Evolutionary conservation across 441 rosid genomes (phyloP).

Genomic region (Pelargonium cotyledonis): DNA sequence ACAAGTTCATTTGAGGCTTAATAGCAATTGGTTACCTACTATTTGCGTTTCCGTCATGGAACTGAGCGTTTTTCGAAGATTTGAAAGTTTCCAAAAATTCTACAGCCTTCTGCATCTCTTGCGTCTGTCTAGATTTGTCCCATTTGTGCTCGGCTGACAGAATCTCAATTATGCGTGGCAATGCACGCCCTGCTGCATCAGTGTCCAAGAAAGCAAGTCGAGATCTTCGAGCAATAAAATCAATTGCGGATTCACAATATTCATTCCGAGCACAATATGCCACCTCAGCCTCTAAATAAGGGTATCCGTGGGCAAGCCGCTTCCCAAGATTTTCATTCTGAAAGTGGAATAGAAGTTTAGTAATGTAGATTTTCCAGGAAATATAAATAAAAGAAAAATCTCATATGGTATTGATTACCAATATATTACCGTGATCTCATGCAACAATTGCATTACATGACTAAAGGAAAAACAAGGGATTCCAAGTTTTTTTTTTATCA

Average conservation of each 20-base stretch:
- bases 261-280: slow-evolving; percentile 82
- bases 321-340: slow-evolving; percentile 83
- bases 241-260: slow-evolving; percentile 84
- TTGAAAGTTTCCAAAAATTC: slow-evolving; percentile 79
- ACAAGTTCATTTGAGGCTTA: neutral
- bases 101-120: slow-evolving; percentile 55
- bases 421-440: neutral
- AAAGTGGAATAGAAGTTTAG: slow-evolving; percentile 6
- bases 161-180: slow-evolving; percentile 72
- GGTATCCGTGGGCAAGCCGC: slow-evolving; percentile 78
- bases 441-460: neutral
- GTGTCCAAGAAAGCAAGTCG: slow-evolving; percentile 94
- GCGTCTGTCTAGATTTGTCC: slow-evolving; percentile 61
- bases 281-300: slow-evolving; percentile 87
- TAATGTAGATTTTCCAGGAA: neutral
- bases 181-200: slow-evolving; percentile 74
- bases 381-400: too few relatives aligned
- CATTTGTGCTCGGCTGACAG: slow-evolving; percentile 65
- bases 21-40: slow-evolving; percentile 18
- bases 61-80: slow-evolving; percentile 85
- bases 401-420: neutral
- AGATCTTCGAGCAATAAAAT: slow-evolving; percentile 89
- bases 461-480: neutral
- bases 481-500: too few relatives aligned
- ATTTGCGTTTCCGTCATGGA: slow-evolving; percentile 70